These are phyloP conservation scores for Mycena capillaripes DNA, from an alignment of 768 basidiomycete genomes.

Conservation along the genomic window DNA sequence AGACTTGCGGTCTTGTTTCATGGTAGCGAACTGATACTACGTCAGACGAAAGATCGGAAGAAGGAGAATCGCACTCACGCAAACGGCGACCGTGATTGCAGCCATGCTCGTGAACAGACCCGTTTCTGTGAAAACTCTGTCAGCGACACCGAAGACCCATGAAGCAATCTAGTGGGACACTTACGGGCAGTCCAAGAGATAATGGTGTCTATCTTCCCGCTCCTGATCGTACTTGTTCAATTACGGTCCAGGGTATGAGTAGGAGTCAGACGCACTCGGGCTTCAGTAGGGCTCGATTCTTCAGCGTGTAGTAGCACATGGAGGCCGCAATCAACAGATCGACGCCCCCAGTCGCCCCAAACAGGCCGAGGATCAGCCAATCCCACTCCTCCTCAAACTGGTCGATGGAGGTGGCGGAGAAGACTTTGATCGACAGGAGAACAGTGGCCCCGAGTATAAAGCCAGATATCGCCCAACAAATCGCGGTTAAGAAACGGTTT, in stretches of 20 bases:
- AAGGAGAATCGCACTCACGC: neutral
- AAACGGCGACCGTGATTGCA: conserved; percentile 23
- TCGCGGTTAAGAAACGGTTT: conserved; percentile 24
- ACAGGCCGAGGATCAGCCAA: conserved; percentile 30
- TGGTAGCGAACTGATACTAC: conserved; percentile 19
- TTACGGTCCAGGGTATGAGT: neutral
- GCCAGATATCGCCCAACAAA: conserved; percentile 30
- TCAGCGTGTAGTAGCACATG: conserved; percentile 27
- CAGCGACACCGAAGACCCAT: no score
- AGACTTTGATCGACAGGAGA: conserved; percentile 27
- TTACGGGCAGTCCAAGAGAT: conserved; percentile 32
- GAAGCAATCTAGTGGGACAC: neutral
- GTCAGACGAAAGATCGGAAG: neutral
- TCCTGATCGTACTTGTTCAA: neutral
- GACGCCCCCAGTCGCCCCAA: conserved; percentile 21
- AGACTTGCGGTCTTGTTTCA: conserved; percentile 26
- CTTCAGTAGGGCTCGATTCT: conserved; percentile 5
- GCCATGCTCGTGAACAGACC: conserved; percentile 30
- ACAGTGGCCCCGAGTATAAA: conserved; percentile 32
- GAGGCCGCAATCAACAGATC: conserved; percentile 29
- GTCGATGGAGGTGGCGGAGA: conserved; percentile 19
- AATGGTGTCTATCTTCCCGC: conserved; percentile 21
- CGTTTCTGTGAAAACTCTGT: conserved; percentile 19
- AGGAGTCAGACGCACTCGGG: conserved; percentile 17
- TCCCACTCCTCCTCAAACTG: conserved; percentile 30